Evolutionary conservation across 1,139 yeast genomes (phyloP).

Genomic region (Petasospora rhodanensis): DNA sequence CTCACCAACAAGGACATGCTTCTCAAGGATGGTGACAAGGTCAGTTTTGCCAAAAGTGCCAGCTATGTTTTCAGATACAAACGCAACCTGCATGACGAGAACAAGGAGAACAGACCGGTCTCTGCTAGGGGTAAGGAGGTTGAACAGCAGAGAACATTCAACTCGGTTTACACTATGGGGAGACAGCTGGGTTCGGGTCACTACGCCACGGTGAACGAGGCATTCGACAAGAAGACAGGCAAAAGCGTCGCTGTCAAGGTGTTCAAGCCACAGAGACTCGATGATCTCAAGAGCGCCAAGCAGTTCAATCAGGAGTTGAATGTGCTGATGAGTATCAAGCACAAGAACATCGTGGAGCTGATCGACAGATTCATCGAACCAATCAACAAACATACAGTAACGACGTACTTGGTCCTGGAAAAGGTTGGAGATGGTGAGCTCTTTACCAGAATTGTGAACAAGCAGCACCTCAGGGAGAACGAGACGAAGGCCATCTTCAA

Average conservation of each 20-base stretch:
- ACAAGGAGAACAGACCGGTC: constrained; percentile 12
- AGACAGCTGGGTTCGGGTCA: constrained; percentile 70
- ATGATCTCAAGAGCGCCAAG: constrained; percentile 39
- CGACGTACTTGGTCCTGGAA: constrained; percentile 67
- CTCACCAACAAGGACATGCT: constrained; percentile 46
- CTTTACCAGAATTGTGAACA: constrained; percentile 63
- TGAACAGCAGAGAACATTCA: constrained; percentile 32
- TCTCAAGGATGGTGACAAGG: constrained; percentile 58
- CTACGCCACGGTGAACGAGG: constrained; percentile 74
- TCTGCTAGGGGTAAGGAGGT: not conserved
- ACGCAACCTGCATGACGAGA: constrained; percentile 11
- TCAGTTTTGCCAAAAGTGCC: constrained; percentile 59
- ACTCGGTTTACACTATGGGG: constrained; percentile 58
- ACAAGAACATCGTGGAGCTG: constrained; percentile 65
- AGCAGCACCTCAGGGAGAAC: constrained; percentile 53
- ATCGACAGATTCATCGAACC: constrained; percentile 70
- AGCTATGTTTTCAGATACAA: constrained; percentile 52
- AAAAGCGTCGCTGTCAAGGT: constrained; percentile 67
- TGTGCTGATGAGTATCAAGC: constrained; percentile 60
- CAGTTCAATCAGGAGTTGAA: constrained; percentile 66
- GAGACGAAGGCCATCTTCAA: constrained; percentile 59
- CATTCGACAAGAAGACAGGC: constrained; percentile 53
- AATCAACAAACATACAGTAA: constrained; percentile 45
- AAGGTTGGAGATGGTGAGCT: constrained; percentile 72
- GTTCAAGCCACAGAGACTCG: constrained; percentile 63